Evolutionary conservation across 305 asterid genomes (phyloP), one percentile per base, ranked within the genome.

Genomic region (Fraxinus platypoda): DNA sequence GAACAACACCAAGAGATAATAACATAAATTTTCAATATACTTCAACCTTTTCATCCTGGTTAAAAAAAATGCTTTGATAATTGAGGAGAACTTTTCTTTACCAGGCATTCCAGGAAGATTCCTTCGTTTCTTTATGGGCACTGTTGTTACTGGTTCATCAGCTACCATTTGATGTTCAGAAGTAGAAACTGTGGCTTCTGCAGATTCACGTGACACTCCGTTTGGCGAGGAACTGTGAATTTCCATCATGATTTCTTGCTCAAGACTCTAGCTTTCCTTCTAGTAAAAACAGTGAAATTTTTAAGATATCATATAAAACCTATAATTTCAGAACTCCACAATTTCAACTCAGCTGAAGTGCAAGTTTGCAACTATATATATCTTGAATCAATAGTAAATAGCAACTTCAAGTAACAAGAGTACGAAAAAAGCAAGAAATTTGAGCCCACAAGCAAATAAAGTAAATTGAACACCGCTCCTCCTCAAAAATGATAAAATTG

Each of bases 81-180:
- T 38, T 38, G 13, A 38, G 46, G 12, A 38, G 46, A 1, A 38
- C 13, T 8, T 38, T 38, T 8, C 46, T 38, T 88, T 89, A 91
- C 98, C 97, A 8, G 98, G 98, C 90, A 87, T 94, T 85, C 97
- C 97, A n/a, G 97, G 98, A 8, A 92, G 97, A 82, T 85, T 93
- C 2, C 98, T 90, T 87, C 84, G 90, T 73, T 88, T 90, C 97
- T 92, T 94, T 2, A 82, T 8, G 4, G 88, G 88, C 25, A 38
- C 73, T 34, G 17, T 35, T 72, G 83, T 4, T 72, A 57, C 87
- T 12, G 82, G 71, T 46, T 84, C 87, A 12, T 83, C 82, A 38
- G 86, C 77, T 21, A 80, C 54, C 0, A 26, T 6, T 84, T 83
- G 89, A 78, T 78, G 82, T 62, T 83, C 87, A 15, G 81, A 49